These are phyloP conservation scores for Neurospora pannonica DNA, from an alignment of 495 filamentous ascomycete species.

Conservation along the genomic window DNA sequence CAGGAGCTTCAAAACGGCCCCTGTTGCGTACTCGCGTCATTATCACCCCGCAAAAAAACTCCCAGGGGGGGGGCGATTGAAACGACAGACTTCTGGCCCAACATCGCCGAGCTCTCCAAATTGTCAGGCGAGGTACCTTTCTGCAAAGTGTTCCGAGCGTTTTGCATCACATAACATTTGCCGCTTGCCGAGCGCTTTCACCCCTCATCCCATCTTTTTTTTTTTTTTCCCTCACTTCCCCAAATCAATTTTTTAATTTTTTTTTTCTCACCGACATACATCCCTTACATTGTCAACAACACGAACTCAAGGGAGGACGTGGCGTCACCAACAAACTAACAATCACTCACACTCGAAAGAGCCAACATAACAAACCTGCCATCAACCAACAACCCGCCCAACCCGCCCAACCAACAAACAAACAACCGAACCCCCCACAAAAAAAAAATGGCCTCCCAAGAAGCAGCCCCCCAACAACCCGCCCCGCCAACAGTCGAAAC, in stretches of 20 bases:
- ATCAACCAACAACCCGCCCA: not conserved
- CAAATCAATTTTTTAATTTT: not conserved
- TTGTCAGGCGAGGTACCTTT: not conserved
- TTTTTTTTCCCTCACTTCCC: not conserved
- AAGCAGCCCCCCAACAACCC: slow-evolving; percentile 2
- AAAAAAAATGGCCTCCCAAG: not conserved
- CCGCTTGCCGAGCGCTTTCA: not conserved
- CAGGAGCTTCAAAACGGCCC: not conserved
- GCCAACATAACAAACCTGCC: not conserved
- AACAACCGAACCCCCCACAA: not conserved
- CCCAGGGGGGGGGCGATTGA: not conserved
- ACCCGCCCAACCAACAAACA: not conserved
- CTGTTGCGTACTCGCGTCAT: not conserved
- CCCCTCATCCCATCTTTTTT: not conserved
- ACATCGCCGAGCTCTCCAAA: not conserved
- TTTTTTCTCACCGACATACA: not conserved
- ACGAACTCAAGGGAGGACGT: not conserved
- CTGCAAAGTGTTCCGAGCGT: not conserved
- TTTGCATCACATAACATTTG: not conserved
- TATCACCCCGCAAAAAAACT: not conserved
- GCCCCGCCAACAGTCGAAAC: slow-evolving; percentile 49
- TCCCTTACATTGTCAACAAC: not conserved
- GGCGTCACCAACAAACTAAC: not conserved
- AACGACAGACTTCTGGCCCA: not conserved
- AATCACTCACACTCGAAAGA: not conserved